Evolutionary conservation across 2,329 filamentous ascomycete genomes (phyloP).

Genomic region (Phyllosticta citrichinensis): DNA sequence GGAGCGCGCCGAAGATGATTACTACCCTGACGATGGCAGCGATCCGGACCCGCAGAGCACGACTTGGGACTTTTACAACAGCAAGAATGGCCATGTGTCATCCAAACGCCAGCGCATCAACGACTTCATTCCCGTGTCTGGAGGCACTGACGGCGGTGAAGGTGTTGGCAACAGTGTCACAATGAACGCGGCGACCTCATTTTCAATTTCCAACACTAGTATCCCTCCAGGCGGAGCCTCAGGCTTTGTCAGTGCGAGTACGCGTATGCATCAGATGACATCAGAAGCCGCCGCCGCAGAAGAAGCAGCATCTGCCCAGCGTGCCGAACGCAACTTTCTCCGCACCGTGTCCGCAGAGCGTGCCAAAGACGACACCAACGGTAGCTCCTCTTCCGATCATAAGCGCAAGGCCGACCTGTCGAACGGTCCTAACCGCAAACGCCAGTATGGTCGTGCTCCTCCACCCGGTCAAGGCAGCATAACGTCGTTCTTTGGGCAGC

Average conservation of each 20-base stretch:
- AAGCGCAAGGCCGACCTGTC: not conserved
- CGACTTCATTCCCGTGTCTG: constrained; percentile 9
- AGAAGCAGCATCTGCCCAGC: not conserved
- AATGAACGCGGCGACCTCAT: constrained; percentile 21
- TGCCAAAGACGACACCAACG: constrained; percentile 8
- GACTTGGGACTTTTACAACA: constrained; percentile 13
- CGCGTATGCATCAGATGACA: constrained; percentile 29
- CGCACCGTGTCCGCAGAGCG: not conserved
- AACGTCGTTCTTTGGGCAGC: constrained; percentile 40
- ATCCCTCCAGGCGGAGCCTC: constrained; percentile 13
- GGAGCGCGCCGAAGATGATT: constrained; percentile 25
- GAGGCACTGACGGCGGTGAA: not conserved
- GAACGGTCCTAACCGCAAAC: not conserved
- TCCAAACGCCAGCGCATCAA: constrained; percentile 20
- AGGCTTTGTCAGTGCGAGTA: constrained; percentile 31
- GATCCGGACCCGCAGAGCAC: constrained; percentile 23
- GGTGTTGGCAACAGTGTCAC: constrained; percentile 14
- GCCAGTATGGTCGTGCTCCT: constrained; percentile 8
- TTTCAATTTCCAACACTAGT: constrained; percentile 19
- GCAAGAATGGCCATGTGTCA: not conserved
- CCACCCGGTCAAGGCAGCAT: constrained; percentile 42
- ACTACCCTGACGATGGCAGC: constrained; percentile 25
- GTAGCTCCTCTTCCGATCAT: not conserved
- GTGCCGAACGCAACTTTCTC: constrained; percentile 11
- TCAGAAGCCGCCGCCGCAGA: constrained; percentile 14